Evolutionary conservation across 2,329 filamentous ascomycete genomes (phyloP).

Genomic region (Fusarium phyllophilum): DNA sequence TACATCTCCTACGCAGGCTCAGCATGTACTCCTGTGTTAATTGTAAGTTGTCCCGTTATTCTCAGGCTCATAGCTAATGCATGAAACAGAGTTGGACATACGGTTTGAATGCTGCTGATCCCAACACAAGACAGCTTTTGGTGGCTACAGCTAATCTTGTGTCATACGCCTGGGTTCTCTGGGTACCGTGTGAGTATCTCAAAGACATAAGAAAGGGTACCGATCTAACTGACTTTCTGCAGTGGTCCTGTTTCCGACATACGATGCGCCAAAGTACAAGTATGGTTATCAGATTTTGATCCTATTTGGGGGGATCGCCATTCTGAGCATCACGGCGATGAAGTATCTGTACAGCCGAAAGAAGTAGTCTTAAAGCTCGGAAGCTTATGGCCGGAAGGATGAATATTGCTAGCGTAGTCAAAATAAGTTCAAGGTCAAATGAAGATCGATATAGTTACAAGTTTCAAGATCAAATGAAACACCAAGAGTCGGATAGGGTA

Average conservation of each 20-base stretch:
- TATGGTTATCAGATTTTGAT: neutral
- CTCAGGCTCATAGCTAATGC: neutral
- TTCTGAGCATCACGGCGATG: neutral
- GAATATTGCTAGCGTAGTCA: too few species aligned
- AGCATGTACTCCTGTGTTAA: neutral
- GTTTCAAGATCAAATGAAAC: too few species aligned
- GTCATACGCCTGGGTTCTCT: neutral
- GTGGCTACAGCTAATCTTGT: neutral
- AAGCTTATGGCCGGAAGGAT: too few species aligned
- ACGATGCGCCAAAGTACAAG: neutral
- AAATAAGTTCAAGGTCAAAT: too few species aligned
- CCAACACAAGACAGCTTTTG: neutral
- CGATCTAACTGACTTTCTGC: neutral
- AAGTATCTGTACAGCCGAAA: neutral
- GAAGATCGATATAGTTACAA: too few species aligned
- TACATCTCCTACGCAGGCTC: neutral
- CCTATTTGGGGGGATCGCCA: neutral
- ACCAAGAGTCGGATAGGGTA: too few species aligned
- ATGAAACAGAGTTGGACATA: neutral
- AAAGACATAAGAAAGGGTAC: too few species aligned
- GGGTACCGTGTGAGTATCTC: neutral
- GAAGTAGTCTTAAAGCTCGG: neutral
- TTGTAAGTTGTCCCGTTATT: neutral
- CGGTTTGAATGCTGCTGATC: neutral
- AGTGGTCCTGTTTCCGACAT: neutral